Evolutionary conservation across 2,329 filamentous ascomycete genomes (phyloP).

Genomic region (Escovopsis sp.): DNA sequence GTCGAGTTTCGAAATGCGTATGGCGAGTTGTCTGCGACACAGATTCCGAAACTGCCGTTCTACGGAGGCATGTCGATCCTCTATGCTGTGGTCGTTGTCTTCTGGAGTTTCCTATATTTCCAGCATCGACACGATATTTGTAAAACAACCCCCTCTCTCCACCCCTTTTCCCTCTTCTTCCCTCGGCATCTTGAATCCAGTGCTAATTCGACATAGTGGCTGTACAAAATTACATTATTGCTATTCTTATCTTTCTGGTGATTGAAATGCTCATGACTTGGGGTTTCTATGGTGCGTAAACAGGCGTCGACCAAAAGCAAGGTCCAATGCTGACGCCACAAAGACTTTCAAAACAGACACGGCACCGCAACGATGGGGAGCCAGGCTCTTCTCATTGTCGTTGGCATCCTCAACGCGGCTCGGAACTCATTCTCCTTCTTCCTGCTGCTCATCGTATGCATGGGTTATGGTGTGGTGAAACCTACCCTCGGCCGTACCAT

Average conservation of each 20-base stretch:
- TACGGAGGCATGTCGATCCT: conserved; percentile 90
- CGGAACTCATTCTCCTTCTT: conserved; percentile 98
- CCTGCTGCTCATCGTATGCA: conserved; percentile 91
- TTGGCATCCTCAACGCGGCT: conserved; percentile 84
- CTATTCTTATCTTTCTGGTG: conserved; percentile 86
- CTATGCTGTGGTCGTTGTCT: conserved; percentile 71
- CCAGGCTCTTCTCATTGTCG: conserved; percentile 76
- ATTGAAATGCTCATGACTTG: conserved; percentile 97
- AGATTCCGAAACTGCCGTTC: conserved; percentile 94
- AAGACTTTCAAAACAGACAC: conserved; percentile 83
- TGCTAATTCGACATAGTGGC: conserved; percentile 42
- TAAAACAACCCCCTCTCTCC: conserved; percentile 24
- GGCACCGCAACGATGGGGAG: conserved; percentile 62
- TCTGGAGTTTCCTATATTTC: conserved; percentile 90
- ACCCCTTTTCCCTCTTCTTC: neutral
- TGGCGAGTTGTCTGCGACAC: conserved; percentile 84
- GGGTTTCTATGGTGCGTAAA: conserved; percentile 71
- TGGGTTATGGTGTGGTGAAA: conserved; percentile 98
- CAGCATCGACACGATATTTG: conserved; percentile 85
- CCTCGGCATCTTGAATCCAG: no score
- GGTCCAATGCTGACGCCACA: no score
- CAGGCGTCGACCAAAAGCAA: no score
- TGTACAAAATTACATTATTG: conserved; percentile 98
- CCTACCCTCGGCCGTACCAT: conserved; percentile 82
- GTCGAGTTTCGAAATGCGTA: conserved; percentile 93